Percentiles rank a stretch among this genome's conserved stretches.
Evolutionary conservation across 805 yeast genomes (phyloP).

Genomic region (Sporopachydermia quercuum): DNA sequence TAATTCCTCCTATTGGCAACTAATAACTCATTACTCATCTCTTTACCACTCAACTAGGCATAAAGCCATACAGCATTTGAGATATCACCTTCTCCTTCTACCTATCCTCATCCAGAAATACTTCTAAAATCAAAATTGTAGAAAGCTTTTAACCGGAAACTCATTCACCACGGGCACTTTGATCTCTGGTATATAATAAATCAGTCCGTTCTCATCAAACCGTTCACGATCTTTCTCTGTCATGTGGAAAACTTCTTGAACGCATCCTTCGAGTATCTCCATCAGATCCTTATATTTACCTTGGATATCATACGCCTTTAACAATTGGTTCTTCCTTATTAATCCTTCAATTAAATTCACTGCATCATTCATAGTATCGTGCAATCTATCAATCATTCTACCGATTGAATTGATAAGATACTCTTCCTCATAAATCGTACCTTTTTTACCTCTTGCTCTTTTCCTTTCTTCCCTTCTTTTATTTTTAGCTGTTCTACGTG

Average conservation of each 20-base stretch:
- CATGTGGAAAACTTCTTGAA: conserved; percentile 64
- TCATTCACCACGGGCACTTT: conserved; percentile 53
- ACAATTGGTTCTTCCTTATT: conserved; percentile 52
- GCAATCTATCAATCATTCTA: conserved; percentile 70
- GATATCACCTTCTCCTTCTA: too few species aligned
- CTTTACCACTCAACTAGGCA: too few species aligned
- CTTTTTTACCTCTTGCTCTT: conserved; percentile 93
- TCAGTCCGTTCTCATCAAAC: conserved; percentile 75
- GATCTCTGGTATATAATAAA: conserved; percentile 62
- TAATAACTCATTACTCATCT: too few species aligned
- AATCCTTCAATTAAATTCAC: conserved; percentile 58
- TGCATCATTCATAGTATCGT: conserved; percentile 64
- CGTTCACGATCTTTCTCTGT: conserved; percentile 82
- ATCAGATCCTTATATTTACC: conserved; percentile 44
- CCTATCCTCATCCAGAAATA: too few species aligned
- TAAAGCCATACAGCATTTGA: too few species aligned
- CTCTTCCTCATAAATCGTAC: conserved; percentile 94
- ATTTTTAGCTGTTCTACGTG: conserved; percentile 84
- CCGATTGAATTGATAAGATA: conserved; percentile 80
- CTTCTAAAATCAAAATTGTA: conserved; percentile 44
- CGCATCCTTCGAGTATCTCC: conserved; percentile 38
- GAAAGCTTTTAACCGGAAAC: conserved; percentile 40
- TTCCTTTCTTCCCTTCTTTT: conserved; percentile 91
- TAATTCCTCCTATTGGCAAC: too few species aligned
- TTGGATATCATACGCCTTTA: conserved; percentile 75